phyloP scores from a whole-genome alignment of 192 early-diverging fungal genomes.

The Ambispora gerdemannii region DNA sequence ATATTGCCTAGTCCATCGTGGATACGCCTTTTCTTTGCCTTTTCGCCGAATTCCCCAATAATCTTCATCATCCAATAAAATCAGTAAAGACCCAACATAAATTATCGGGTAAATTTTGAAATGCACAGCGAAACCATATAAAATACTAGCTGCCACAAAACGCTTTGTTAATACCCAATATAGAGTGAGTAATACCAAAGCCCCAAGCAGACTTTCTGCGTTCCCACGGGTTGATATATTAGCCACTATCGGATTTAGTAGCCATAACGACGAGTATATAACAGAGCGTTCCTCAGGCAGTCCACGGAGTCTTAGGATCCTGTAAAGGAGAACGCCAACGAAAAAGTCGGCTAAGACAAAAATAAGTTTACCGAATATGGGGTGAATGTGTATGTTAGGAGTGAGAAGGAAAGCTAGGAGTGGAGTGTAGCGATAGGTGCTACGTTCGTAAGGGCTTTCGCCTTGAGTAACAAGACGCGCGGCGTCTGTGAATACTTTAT shows the following conservation, averaged over 20 bases:
- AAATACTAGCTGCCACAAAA: constrained; percentile 51
- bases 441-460: constrained; percentile 80
- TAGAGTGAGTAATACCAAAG: constrained; percentile 70
- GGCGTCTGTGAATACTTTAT: constrained; percentile 94
- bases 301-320: constrained; percentile 53
- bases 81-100: constrained; percentile 82
- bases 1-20: constrained; percentile 2
- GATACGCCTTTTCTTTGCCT: constrained; percentile 27
- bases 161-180: constrained; percentile 62
- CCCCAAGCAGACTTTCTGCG: constrained; percentile 83
- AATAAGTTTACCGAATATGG: constrained; percentile 87
- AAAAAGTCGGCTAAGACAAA: constrained; percentile 81
- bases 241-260: constrained; percentile 93
- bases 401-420: constrained; percentile 86
- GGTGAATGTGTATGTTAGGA: constrained; percentile 72
- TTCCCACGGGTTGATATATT: constrained; percentile 95
- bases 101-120: constrained; percentile 97
- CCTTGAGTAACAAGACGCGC: constrained; percentile 72
- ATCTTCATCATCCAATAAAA: constrained; percentile 55
- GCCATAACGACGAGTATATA: constrained; percentile 69
- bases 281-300: constrained; percentile 48
- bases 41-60: constrained; percentile 30
- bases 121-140: constrained; percentile 92
- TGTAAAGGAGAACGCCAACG: constrained; percentile 68
- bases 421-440: constrained; percentile 97